Evolutionary conservation across 2,329 filamentous ascomycete genomes (phyloP).

Genomic region (Aspergillus hiratsukae): DNA sequence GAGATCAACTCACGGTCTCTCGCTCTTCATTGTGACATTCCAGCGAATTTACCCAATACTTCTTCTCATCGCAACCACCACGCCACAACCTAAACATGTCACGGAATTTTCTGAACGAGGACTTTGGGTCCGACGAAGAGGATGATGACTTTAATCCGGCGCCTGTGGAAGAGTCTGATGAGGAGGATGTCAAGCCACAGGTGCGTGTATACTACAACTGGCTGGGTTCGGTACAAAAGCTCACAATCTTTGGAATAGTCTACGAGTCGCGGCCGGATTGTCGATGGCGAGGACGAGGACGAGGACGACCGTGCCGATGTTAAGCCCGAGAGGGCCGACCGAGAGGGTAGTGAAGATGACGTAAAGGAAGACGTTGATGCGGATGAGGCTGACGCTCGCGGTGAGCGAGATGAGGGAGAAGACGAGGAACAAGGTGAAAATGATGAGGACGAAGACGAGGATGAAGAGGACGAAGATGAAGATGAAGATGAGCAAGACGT

Average conservation of each 20-base stretch:
- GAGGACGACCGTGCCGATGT: conserved; percentile 46
- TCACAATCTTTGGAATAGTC: conserved; percentile 20
- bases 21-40: neutral
- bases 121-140: conserved; percentile 60
- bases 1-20: neutral
- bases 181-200: conserved; percentile 48
- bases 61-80: neutral
- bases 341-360: conserved; percentile 33
- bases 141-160: conserved; percentile 88
- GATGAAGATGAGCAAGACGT: conserved; percentile 47
- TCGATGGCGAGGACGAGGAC: conserved; percentile 37
- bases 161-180: conserved; percentile 68
- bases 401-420: conserved; percentile 39
- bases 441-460: conserved; percentile 43
- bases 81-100: conserved; percentile 22
- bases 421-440: conserved; percentile 30
- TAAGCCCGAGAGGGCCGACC: conserved; percentile 21
- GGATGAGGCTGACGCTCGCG: conserved; percentile 33
- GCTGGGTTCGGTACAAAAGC: conserved; percentile 8
- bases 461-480: conserved; percentile 45
- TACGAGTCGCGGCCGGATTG: conserved; percentile 13
- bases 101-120: conserved; percentile 46
- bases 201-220: conserved; percentile 21
- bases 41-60: neutral
- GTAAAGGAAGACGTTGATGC: conserved; percentile 43